These are phyloP conservation scores for Phytophthora meadii DNA, from an alignment of 352 stramenopile genomes.

Conservation along the genomic window DNA sequence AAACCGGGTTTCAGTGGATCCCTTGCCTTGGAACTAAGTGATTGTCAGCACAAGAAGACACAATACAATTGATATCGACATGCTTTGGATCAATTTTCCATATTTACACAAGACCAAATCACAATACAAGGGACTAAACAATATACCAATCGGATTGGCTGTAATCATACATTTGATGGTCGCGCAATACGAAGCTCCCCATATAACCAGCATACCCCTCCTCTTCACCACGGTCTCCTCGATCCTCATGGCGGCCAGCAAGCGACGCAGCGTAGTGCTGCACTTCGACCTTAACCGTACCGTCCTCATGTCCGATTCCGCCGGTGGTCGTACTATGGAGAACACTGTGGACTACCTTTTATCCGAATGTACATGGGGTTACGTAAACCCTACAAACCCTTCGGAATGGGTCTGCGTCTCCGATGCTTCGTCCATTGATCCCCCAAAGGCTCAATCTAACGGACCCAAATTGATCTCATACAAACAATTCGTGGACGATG, in stretches of 20 bases:
- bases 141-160: neutral
- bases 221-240: slow-evolving; percentile 21
- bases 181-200: too few species aligned
- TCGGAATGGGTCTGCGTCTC: slow-evolving; percentile 72
- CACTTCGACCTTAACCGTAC: slow-evolving; percentile 92
- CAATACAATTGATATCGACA: too few species aligned
- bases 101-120: too few species aligned
- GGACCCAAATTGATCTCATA: slow-evolving; percentile 61
- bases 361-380: slow-evolving; percentile 82
- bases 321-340: slow-evolving; percentile 87
- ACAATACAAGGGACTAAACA: too few species aligned
- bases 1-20: too few species aligned
- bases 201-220: neutral
- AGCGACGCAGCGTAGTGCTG: slow-evolving; percentile 67
- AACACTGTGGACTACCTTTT: slow-evolving; percentile 90
- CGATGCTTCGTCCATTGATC: slow-evolving; percentile 51
- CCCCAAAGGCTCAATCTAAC: slow-evolving; percentile 25
- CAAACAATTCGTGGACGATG: slow-evolving; percentile 86
- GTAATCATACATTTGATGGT: neutral
- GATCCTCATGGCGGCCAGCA: slow-evolving; percentile 33
- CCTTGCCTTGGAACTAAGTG: too few species aligned
- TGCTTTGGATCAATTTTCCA: too few species aligned
- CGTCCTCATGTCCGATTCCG: slow-evolving; percentile 90
- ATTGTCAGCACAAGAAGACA: too few species aligned
- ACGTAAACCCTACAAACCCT: slow-evolving; percentile 42